Percentiles rank a stretch among this genome's conserved stretches.
phyloP scores from a whole-genome alignment of 192 early-diverging fungal genomes.

The Backusella westeae region DNA sequence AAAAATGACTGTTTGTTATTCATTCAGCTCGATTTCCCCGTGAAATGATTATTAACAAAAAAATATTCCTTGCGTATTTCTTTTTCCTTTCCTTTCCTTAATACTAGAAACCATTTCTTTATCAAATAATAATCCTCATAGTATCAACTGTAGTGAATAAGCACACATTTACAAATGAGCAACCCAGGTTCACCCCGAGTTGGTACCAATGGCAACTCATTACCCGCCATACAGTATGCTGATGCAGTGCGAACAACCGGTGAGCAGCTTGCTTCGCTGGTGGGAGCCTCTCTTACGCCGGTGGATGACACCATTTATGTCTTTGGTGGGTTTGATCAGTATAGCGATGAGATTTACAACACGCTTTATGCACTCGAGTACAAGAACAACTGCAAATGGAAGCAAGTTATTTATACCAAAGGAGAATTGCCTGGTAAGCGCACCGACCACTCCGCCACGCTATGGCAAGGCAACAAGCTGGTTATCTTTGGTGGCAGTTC shows the following conservation, averaged over 20 bases:
- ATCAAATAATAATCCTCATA: not conserved
- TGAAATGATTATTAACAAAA: not conserved
- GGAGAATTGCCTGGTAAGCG: constrained; percentile 47
- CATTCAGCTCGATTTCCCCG: not conserved
- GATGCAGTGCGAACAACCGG: constrained; percentile 15
- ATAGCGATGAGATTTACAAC: constrained; percentile 68
- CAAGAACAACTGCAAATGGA: constrained; percentile 43
- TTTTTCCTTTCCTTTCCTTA: not conserved
- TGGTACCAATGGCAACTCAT: not conserved
- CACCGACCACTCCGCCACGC: constrained; percentile 59
- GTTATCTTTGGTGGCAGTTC: constrained; percentile 61
- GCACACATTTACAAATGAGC: not conserved
- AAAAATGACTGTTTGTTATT: not conserved
- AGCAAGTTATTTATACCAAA: constrained; percentile 47
- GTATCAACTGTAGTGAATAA: not conserved
- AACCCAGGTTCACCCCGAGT: constrained; percentile 4
- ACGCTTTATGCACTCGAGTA: constrained; percentile 52
- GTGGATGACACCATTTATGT: constrained; percentile 44
- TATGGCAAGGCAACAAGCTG: constrained; percentile 56
- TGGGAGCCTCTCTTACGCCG: constrained; percentile 43
- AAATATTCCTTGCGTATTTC: not conserved
- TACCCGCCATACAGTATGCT: not conserved
- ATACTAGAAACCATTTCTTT: too few relatives aligned
- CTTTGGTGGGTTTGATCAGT: constrained; percentile 64
- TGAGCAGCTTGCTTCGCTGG: constrained; percentile 34